Evolutionary conservation across 495 filamentous ascomycete species (phyloP).

Genomic region (Talaromyces nanjingensis): DNA sequence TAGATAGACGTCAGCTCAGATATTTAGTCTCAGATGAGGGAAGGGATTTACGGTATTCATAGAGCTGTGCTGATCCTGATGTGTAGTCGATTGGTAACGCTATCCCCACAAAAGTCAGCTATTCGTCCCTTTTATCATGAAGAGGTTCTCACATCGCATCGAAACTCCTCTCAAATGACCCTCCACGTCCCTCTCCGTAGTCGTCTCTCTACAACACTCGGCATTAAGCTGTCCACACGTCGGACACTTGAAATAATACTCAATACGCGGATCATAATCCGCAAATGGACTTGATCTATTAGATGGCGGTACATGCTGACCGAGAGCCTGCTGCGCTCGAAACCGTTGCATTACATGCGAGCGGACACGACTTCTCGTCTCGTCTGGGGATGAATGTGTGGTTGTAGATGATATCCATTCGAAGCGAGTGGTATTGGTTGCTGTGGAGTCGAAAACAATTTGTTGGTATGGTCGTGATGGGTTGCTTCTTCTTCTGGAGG

Average conservation of each 20-base stretch:
- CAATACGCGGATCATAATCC: neutral
- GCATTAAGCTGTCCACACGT: neutral
- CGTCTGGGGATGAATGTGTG: neutral
- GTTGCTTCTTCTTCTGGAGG: neutral
- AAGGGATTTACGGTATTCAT: neutral
- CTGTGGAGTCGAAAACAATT: neutral
- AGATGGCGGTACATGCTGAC: neutral
- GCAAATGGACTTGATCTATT: neutral
- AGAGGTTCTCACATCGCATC: neutral
- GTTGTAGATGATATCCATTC: neutral
- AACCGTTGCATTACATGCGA: constrained; percentile 4
- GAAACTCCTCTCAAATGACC: neutral
- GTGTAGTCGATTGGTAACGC: neutral
- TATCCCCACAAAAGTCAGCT: neutral
- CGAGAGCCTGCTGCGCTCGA: neutral
- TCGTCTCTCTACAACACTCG: neutral
- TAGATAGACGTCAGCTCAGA: neutral
- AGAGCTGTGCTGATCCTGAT: neutral
- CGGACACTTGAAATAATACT: neutral
- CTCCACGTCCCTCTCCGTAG: neutral
- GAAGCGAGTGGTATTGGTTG: neutral
- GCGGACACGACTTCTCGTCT: neutral
- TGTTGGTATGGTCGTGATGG: neutral
- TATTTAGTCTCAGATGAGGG: neutral
- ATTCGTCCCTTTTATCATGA: too few relatives aligned